Evolutionary conservation across 768 basidiomycete species (phyloP).

Genomic region (Hypholoma sublateritium): DNA sequence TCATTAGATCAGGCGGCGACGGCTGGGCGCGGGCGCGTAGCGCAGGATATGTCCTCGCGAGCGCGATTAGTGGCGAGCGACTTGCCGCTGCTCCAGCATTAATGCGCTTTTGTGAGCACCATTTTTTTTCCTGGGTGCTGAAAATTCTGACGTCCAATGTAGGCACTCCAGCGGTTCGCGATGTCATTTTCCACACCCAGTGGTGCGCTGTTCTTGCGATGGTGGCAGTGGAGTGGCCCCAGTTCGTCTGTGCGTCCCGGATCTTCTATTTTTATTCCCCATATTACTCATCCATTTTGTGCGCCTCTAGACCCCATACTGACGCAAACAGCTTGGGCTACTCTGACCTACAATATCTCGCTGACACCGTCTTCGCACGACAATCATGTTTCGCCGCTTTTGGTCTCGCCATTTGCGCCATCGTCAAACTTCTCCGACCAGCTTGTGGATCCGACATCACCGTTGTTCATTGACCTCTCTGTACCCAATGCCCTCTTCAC

Average conservation of each 20-base stretch:
- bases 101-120: conserved; percentile 78
- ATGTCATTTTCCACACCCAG: conserved; percentile 91
- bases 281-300: conserved; percentile 4
- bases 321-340: conserved; percentile 87
- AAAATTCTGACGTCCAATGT: conserved; percentile 10
- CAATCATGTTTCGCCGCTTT: conserved; percentile 65
- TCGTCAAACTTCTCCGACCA: conserved; percentile 75
- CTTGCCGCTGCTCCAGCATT: conserved; percentile 83
- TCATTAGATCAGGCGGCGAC: conserved; percentile 56
- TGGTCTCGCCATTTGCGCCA: conserved; percentile 57
- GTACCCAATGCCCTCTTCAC: conserved; percentile 75
- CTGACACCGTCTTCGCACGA: conserved; percentile 47
- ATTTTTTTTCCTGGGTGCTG: conserved; percentile 1
- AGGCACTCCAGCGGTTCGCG: conserved; percentile 92
- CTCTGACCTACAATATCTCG: conserved; percentile 76
- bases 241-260: conserved; percentile 75
- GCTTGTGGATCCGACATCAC: conserved; percentile 65
- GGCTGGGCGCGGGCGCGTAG: conserved; percentile 76
- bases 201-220: conserved; percentile 88
- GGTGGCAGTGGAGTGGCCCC: conserved; percentile 95
- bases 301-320: conserved; percentile 77
- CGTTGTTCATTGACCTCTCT: conserved; percentile 71
- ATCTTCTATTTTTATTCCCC: not conserved
- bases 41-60: conserved; percentile 85
- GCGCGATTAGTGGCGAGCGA: conserved; percentile 90